Evolutionary conservation across 2,329 filamentous ascomycete species (phyloP), one percentile per base, ranked within the genome.

Genomic region (Talaromyces sp.): DNA sequence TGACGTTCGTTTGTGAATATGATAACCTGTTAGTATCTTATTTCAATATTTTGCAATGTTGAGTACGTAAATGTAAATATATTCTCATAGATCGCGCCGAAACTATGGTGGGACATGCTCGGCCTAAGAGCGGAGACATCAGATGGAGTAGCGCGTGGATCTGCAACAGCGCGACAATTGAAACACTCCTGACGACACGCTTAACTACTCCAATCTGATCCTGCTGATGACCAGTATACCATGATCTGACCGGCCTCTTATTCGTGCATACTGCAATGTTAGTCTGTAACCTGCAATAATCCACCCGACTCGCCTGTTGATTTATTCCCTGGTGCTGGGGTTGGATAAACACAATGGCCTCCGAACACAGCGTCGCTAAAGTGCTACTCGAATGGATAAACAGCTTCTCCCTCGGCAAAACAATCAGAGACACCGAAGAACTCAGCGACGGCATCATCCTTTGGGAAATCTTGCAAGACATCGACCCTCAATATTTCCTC

Each of bases 311-410:
- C 48, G 17, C 33, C 48, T 19, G 4, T 21, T 35, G 19, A 31
- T 4, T 11, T 9, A n/a, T 11, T 21, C 13, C 33, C 33, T 33
- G 33, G 48, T 22, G 39, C 37, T 31, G 41, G 39, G 33, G 50
- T 31, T 22, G 37, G 15, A 33, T 13, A 59, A 37, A 21, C 25
- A 68, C 63, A 61, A 78, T 78, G 76, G 70, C 74, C 48, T 72
- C 73, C 63, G 75, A 78, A 65, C 74, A 75, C 66, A 73, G 69
- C 57, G 73, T 77, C 60, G 74, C 75, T 61, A 71, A 76, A 60
- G 76, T 75, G 57, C 66, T 78, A 52, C 65, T 78, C 62, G 75
- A 78, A 70, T 78, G 76, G 76, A 70, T 78, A 66, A 77, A 76
- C 68, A 76, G 72, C 66, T 75, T 76, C 64, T 70, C 72, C 45